phyloP scores from a whole-genome alignment of 352 stramenopile genomes.

The Phytophthora idaei region DNA sequence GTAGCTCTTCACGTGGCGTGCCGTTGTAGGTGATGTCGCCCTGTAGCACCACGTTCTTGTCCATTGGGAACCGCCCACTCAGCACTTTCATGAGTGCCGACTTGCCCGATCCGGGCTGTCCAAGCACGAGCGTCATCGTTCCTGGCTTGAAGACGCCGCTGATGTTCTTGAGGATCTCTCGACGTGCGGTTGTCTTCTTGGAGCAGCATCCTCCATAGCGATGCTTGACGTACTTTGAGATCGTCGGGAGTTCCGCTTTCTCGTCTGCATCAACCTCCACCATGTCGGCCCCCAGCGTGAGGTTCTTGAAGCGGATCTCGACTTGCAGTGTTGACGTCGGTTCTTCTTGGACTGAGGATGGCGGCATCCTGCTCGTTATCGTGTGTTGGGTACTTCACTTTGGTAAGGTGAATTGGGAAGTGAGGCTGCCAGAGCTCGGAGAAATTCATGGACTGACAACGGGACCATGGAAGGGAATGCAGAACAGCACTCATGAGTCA shows the following conservation, averaged over 20 bases:
- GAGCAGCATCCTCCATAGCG: slow-evolving; percentile 21
- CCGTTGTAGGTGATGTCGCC: slow-evolving; percentile 37
- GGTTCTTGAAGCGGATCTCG: slow-evolving; percentile 32
- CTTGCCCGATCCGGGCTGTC: slow-evolving; percentile 26
- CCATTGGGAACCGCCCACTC: slow-evolving; percentile 32
- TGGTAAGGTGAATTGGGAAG: not conserved
- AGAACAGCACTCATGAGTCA: not conserved
- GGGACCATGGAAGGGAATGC: no score
- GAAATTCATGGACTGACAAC: not conserved
- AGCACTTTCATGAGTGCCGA: slow-evolving; percentile 37
- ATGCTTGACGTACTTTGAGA: slow-evolving; percentile 31
- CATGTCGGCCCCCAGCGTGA: slow-evolving; percentile 34
- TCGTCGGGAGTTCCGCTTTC: slow-evolving; percentile 32
- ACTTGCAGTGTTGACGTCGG: slow-evolving; percentile 12
- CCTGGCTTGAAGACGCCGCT: slow-evolving; percentile 40
- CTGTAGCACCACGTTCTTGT: slow-evolving; percentile 30
- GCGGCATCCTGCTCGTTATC: not conserved
- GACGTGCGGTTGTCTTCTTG: slow-evolving; percentile 24
- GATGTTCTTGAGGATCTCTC: slow-evolving; percentile 24
- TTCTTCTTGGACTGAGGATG: not conserved
- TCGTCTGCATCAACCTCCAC: slow-evolving; percentile 14
- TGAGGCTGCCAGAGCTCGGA: not conserved
- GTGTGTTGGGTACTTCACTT: not conserved
- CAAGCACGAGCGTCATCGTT: slow-evolving; percentile 27
- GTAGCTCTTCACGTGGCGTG: slow-evolving; percentile 17